phyloP scores from a whole-genome alignment of 805 yeast species.

The Candida insectorum region DNA sequence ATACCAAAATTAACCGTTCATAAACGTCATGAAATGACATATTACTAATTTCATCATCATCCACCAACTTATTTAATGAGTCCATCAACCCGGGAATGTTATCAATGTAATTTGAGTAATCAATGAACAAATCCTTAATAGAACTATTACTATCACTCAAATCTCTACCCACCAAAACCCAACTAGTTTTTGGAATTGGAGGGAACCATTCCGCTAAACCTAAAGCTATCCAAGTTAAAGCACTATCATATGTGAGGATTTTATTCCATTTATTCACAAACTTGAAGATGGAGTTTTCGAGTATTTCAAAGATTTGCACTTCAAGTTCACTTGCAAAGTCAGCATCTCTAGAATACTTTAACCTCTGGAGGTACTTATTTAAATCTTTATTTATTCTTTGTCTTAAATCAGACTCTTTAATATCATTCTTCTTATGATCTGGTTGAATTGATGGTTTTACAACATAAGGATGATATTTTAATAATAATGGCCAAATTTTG shows the following conservation, averaged over 20 bases:
- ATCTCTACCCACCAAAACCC: constrained; percentile 56
- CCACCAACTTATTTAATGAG: constrained; percentile 20
- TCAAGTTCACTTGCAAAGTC: constrained; percentile 2
- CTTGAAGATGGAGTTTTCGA: constrained; percentile 58
- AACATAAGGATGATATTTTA: constrained; percentile 84
- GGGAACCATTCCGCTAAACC: constrained; percentile 90
- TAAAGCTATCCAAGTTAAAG: constrained; percentile 83
- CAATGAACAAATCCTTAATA: constrained; percentile 31
- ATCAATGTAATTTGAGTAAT: constrained; percentile 36
- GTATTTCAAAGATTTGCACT: constrained; percentile 47
- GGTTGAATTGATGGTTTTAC: constrained; percentile 69
- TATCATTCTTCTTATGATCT: constrained; percentile 29
- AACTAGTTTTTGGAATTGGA: constrained; percentile 50
- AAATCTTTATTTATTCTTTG: constrained; percentile 53
- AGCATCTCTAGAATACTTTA: constrained; percentile 20
- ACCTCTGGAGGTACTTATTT: constrained; percentile 54
- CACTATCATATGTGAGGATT: constrained; percentile 72
- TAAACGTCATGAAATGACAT: constrained; percentile 64
- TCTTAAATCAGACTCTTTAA: constrained; percentile 13
- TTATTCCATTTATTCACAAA: constrained; percentile 79
- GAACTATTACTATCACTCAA: constrained; percentile 20
- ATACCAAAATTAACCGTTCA: constrained; percentile 72
- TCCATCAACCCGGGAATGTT: constrained; percentile 21
- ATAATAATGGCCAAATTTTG: constrained; percentile 78
- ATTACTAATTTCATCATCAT: constrained; percentile 18